A percentile compares a stretch with the other conserved stretches of the same genome.
Conservation (phyloP, 768 basidiomycete genomes). For the Cantharellus cinnabarinus region DNA sequence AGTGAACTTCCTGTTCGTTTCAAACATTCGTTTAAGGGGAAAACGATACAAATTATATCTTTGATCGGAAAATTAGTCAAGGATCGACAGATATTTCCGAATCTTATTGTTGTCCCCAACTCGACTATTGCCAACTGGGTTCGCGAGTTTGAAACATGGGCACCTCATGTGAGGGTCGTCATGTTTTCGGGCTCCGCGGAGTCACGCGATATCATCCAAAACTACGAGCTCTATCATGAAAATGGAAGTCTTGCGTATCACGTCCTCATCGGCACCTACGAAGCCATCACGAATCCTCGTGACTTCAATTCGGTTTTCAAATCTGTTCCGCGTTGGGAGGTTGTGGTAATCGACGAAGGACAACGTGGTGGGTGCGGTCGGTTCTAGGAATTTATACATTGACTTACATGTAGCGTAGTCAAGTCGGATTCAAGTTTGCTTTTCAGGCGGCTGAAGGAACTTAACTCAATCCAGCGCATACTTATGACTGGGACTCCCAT, state of each 20-base stretch:
- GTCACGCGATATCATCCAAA: constrained; percentile 58
- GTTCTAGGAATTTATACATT: constrained; percentile 4
- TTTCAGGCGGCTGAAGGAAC: constrained; percentile 63
- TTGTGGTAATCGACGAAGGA: constrained; percentile 83
- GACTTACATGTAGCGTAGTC: constrained; percentile 25
- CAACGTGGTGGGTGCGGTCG: constrained; percentile 47
- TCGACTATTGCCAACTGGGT: constrained; percentile 94
- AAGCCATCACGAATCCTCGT: constrained; percentile 45
- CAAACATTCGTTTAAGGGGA: constrained; percentile 30
- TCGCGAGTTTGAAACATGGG: constrained; percentile 65
- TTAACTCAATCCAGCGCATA: constrained; percentile 59
- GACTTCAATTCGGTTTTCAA: constrained; percentile 65
- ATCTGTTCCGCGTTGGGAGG: constrained; percentile 75
- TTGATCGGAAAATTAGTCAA: constrained; percentile 50
- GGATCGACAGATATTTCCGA: constrained; percentile 45
- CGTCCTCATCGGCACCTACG: constrained; percentile 85
- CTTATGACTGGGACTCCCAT: constrained; percentile 92
- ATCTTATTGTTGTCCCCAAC: constrained; percentile 85
- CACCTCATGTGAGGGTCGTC: constrained; percentile 54
- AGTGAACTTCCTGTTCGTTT: neutral
- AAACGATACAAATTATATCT: constrained; percentile 80
- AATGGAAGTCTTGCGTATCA: constrained; percentile 49
- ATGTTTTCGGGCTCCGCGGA: constrained; percentile 71
- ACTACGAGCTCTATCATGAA: constrained; percentile 59
- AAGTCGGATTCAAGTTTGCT: constrained; percentile 65